Base-by-base conservation (phyloP, 2,329 filamentous ascomycete genomes). In the Davidsoniella australis region DNA sequence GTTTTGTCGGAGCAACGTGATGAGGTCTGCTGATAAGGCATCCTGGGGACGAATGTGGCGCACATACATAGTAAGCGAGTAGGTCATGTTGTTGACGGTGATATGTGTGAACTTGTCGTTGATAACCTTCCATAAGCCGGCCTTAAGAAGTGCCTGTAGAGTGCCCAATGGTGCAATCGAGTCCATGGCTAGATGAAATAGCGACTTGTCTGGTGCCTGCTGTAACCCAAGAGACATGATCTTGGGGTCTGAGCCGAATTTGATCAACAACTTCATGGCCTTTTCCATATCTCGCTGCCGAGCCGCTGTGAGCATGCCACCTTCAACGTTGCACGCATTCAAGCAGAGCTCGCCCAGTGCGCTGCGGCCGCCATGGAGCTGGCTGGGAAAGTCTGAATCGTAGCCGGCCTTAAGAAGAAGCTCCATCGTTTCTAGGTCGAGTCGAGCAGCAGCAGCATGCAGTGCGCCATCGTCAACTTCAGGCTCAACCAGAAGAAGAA, bases 11-110 rank as follows among this genome's bases (percentile, higher is more conserved):
- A 78, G 65, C 2, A 77, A 62, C 1, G 57, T 56, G 29, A 76
- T 56, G 2, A 78, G 66, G 0, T 62, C 58, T 26, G 40, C 36
- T 2, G 47, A 29, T n/a, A 41, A 47, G 3, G 16, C 16, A 26
- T 51, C 49, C 20, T 37, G 36, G 18, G 45, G 45, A 5, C 75
- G 55, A 1, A 75, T 58, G 41, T 68, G 70, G 36, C 60, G 56
- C 17, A 78, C 67, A 58, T 82, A 82, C 64, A 76, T 78, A 3
- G 78, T 75, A 0, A 78, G 73, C 0, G 78, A 82, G 60, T 80
- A 82, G 1, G 71, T 75, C 55, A 69, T 68, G 4, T 64, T 66
- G 20, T 70, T 69, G 40, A 71, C 65, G 1, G 62, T 71, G 60
- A 69, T 76, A 53, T 69, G 63, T 55, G 78, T 76, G 56, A 69